Evolutionary conservation across 441 rosid genomes (phyloP).

Genomic region (Adansonia grandidieri): DNA sequence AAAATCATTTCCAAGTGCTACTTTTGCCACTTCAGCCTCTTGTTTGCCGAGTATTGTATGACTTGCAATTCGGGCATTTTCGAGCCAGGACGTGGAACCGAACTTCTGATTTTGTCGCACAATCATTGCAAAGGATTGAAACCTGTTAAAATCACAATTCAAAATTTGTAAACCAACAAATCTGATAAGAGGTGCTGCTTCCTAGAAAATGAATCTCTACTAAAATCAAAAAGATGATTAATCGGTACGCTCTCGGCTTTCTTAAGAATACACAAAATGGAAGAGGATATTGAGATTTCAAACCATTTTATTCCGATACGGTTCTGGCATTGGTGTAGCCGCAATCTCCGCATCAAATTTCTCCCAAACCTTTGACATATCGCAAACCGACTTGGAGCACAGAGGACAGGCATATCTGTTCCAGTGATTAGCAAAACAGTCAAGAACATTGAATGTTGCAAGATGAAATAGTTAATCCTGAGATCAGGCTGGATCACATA

Average conservation of each 20-base stretch:
- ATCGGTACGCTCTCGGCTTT: no score
- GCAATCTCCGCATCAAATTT: slow-evolving; percentile 74
- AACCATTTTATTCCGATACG: slow-evolving; percentile 62
- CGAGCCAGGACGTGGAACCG: slow-evolving; percentile 74
- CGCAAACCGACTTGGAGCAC: slow-evolving; percentile 84
- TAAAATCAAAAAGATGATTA: no score
- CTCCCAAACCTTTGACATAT: slow-evolving; percentile 96
- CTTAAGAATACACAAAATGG: no score
- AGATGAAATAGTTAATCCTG: background rate
- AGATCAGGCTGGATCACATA: slow-evolving; percentile 36
- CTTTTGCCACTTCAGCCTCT: slow-evolving; percentile 44
- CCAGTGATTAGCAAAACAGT: background rate
- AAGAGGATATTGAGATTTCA: background rate
- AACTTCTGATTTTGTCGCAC: slow-evolving; percentile 61
- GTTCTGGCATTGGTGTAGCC: slow-evolving; percentile 79
- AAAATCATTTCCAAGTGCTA: background rate
- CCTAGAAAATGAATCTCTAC: background rate
- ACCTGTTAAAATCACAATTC: slow-evolving; percentile 46
- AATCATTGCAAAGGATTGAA: slow-evolving; percentile 85
- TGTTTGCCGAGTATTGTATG: slow-evolving; percentile 87
- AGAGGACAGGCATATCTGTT: slow-evolving; percentile 86
- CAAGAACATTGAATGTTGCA: background rate
- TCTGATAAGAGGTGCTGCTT: background rate
- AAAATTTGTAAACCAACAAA: background rate
- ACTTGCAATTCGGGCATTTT: slow-evolving; percentile 78